Base-by-base conservation (phyloP, 78 protist genomes). In the Dictyostelium intermedium region DNA sequence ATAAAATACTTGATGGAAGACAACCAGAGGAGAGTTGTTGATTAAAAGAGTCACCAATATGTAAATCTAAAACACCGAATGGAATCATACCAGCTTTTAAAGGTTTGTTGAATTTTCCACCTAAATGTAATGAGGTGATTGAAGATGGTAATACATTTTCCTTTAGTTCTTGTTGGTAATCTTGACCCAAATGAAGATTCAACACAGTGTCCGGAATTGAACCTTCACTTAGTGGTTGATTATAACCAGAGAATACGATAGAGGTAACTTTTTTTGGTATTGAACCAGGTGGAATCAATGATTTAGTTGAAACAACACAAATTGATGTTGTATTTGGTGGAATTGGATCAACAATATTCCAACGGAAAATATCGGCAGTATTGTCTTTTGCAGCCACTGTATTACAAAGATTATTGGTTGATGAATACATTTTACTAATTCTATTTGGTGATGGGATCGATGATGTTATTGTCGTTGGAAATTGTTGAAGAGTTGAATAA, bases 31-130 rank as follows among this genome's bases (percentile, higher is more conserved):
- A 23, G 11, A 77, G 45, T 77, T 60, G 61, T 39, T 27, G 43
- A 35, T 84, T 85, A 79, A 18, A 78, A 25, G 25, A 39, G 16
- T 60, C 32, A 9, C 93, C 93, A 8, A 87, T 7, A 16, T 25
- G 37, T 6, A 87, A 9, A n/a, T 87, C 63, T 11, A 83, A 77
- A 5, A 87, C 85, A 61, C 50, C 37, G 4, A 34, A 39, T 23
- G 93, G 93, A 9, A 87, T 79, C 16, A 61, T 35, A 14, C 85
- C 93, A 2, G 82, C 45, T 27, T 16, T 27, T n/a, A 87, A 82
- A 7, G 78, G 35, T 76, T 35, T 27, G 10, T 39, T 69, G n/a
- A 41, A 84, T n/a, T 25, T 50, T 5, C 41, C 14, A 34, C 91
- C 69, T 4, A 85, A 16, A 11, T 37, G 27, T 14, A 84, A 30